Base-by-base conservation (phyloP, 2,329 filamentous ascomycete genomes). In the Macroventuria anomochaeta region DNA sequence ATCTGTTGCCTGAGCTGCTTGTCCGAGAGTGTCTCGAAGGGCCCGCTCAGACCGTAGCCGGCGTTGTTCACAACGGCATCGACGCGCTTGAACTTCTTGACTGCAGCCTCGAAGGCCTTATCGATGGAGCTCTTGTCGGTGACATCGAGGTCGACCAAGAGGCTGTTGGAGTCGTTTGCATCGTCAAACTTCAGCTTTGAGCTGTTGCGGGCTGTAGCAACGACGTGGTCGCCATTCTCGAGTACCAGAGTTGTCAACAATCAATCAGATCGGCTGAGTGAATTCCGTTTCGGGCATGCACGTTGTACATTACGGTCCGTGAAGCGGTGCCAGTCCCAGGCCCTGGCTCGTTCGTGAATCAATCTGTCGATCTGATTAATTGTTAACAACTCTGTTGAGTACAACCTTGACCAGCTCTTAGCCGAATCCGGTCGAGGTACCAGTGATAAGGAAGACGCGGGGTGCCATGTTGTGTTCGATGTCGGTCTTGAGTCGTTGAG, bases 11-110 rank as follows among this genome's bases (percentile, higher is more conserved):
- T 75, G 34, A 83, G 79, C 25, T 83, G 76, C 2, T 75, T 64
- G 1, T 84, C 76, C 1, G 73, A 72, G 2, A 82, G 67, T 6
- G 80, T 79, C 61, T 87, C 84, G 40, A 85, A 79, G 1, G 80
- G 77, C 11, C 80, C 81, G 5, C 71, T 64, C 1, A 83, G 71
- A n/a, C 81, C 81, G 53, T 85, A 86, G 2, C 84, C 85, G 3
- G 84, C 84, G 42, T 86, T 86, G 72, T 86, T 86, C 53, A 85
- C 78, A 5, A 86, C 80, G 1, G 86, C 80, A 64, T 87, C 83
- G 37, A 88, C 70, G 7, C 81, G 79, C 15, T 79, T 77, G 63
- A 85, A 87, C 40, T 79, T 79, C 2, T 77, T 68, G 20, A 79
- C 47, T 0, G 78, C 77, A 15, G 71, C 68, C 7, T 78, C 71